Evolutionary conservation across 2,329 filamentous ascomycete genomes (phyloP), one percentile per base, ranked within the genome.

Genomic region (Aspergillus thermomutatus): DNA sequence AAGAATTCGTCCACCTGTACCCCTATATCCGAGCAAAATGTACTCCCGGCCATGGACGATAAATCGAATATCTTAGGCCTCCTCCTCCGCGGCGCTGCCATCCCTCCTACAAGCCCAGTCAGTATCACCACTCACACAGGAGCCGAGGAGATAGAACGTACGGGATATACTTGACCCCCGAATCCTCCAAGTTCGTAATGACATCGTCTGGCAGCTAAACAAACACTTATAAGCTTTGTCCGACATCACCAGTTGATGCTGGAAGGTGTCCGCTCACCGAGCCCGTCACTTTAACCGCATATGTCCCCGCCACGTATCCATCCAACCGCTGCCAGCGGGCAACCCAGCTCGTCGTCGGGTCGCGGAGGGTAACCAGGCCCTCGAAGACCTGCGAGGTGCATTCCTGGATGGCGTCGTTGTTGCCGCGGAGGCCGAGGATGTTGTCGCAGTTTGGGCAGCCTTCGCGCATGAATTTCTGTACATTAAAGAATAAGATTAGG

Each of bases 381-480:
- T 99, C 94, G 72, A 94, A 99, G 63, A 97, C 92, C 70, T 93
- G 90, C 14, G 91, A 96, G 21, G 94, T 99, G 83, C 92, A 97
- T 78, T 92, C 91, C 71, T 91, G 87, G 69, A 97, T 90, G 61
- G 87, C 84, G 59, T 99, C 94, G 66, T 83, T 79, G 63, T 88
- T 89, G 72, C 88, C 87, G 62, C 85, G 83, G 59, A 97, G 88
- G 74, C 91, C 87, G 57, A 99, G 88, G 75, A 96, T 90, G 50
- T 90, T 86, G 72, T 97, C 93, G 83, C 94, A 99, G 81, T 99
- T 99, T 60, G 94, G 94, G 72, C 94, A 99, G 65, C 94, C 94
- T 71, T 90, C 83, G 68, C 86, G 84, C 68, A 87, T 83, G 82
- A 99, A 99, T 74, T 90, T 88, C 89, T 93, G 71, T 46, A 59